Evolutionary conservation across 371 early-diverging fungal species (phyloP), one percentile per base, ranked within the genome.

Genomic region (Apophysomyces elegans): DNA sequence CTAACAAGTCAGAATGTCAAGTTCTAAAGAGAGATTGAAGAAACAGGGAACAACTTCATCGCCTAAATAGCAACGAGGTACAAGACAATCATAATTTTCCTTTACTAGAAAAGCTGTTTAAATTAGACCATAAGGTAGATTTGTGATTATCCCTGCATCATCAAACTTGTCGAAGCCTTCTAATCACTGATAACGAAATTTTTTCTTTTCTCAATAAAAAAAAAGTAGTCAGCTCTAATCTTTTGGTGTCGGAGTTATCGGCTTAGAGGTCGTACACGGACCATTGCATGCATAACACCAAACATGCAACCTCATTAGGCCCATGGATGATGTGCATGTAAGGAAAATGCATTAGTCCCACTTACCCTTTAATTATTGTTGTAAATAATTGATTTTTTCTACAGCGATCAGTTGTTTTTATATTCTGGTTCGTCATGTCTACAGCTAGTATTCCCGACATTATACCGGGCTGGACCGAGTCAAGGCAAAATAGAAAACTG

Each of bases 141-240:
- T 35, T 50, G 21, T 50, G 54, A 50, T 21, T 50, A 16, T 50
- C 54, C 54, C 54, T 50, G 54, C 54, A 50, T 50, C 32, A 50
- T 50, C 54, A 50, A 8, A 50, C 18, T 21, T 50, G 54, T 50
- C 54, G 54, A 50, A 16, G 16, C 32, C 32, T 16, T n/a, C 21
- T 50, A 50, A 9, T 9, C 8, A 18, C 35, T 50, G 54, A 21
- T 50, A 50, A 50, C 54, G 21, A 21, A 50, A 50, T 7, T 18
- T 50, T 21, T 45, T 45, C 16, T 26, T 26, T 26, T 26, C 32
- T 26, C 32, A 26, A 26, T 6, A 8, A 41, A 41, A 5, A 14
- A 18, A 47, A 47, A n/a, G 54, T 50, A 21, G 54, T 50, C 54
- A 50, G 21, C 7, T 50, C 54, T 50, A 21, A 50, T 50, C 54